A percentile compares a stretch with the other conserved stretches of the same genome.
Conservation (phyloP, 441 rosid genomes). For the Theobroma grandiflorum region DNA sequence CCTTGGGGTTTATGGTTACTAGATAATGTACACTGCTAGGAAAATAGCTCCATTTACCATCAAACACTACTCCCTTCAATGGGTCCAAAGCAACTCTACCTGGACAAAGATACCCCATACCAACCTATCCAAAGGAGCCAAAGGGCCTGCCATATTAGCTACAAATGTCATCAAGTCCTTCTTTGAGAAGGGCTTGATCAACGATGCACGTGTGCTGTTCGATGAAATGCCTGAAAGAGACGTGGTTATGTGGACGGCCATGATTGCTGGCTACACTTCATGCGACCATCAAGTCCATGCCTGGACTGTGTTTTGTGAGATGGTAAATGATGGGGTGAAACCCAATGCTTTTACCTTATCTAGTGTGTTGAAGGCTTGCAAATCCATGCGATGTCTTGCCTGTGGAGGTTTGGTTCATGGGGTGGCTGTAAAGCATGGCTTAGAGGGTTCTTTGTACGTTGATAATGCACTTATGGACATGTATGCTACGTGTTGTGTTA, state of each 20-base stretch:
- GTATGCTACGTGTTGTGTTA: slow-evolving; percentile 67
- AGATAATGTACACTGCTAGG: slow-evolving; percentile 12
- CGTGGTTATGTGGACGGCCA: slow-evolving; percentile 82
- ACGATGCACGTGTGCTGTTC: slow-evolving; percentile 83
- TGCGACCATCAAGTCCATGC: slow-evolving; percentile 48
- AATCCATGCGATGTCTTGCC: slow-evolving; percentile 56
- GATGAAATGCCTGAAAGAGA: slow-evolving; percentile 92
- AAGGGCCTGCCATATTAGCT: slow-evolving; percentile 64
- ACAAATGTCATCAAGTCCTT: slow-evolving; percentile 66
- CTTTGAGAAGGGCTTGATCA: slow-evolving; percentile 57
- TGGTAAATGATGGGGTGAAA: slow-evolving; percentile 47
- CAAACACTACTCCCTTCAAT: slow-evolving; percentile 52
- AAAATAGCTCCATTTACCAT: slow-evolving; percentile 21
- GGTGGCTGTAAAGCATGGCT: slow-evolving; percentile 62
- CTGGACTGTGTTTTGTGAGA: slow-evolving; percentile 70
- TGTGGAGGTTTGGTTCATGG: slow-evolving; percentile 74
- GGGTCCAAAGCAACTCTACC: slow-evolving; percentile 39
- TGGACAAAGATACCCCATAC: slow-evolving; percentile 32
- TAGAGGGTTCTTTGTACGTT: slow-evolving; percentile 68
- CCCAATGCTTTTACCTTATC: slow-evolving; percentile 81
- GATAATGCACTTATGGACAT: slow-evolving; percentile 78
- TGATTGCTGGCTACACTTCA: slow-evolving; percentile 76
- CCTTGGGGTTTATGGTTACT: not conserved
- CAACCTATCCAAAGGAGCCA: slow-evolving; percentile 31
- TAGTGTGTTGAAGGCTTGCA: slow-evolving; percentile 79